Evolutionary conservation across 208 protist species (phyloP), one percentile per base, ranked within the genome.

Genomic region (Acanthamoeba castellanii): DNA sequence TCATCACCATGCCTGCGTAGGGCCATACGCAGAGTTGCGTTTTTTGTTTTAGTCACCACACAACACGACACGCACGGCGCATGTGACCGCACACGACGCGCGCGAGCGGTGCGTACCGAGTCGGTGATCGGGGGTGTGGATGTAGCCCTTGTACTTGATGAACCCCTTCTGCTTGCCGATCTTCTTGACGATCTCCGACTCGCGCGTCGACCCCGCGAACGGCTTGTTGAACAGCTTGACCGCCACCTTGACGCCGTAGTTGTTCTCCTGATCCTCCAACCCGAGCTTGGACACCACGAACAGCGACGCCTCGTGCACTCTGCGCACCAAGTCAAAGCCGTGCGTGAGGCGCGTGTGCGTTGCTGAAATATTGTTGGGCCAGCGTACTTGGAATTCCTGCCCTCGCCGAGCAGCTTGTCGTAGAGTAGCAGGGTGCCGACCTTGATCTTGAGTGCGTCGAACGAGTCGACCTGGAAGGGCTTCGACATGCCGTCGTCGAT

Each of bases 381-480:
- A 32, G 25, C n/a, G 30, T 76, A 93, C 88, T 93, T 93, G 52
- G 88, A 76, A 22, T 45, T 72, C 7, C 88, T 68, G 42, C 88
- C 88, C 37, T 93, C 88, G 59, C 88, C 88, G 14, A 93, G 88
- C 14, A 93, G 50, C 16, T 93, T 93, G 61, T 93, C 88, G 22
- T 93, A 93, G 64, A 93, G 88, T 22, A 93, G 88, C 5, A 93
- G 42, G n/a, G 88, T 93, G 8, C 88, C 88, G 30, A 93, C 66
- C 61, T 93, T 93, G 42, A 25, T 68, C 34, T 27, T 78, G 45
- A 78, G 34, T 7, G 27, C 61, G 4, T 72, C 88, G 66, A 93
- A 78, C 9, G 59, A 72, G 25, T 42, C 50, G 61, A 93, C 45
- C 30, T 93, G 64, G 61, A 32, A 93, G 61, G 88, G 88, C 59